Evolutionary conservation across 2,329 filamentous ascomycete genomes (phyloP).

Genomic region (Basipetospora sp.): DNA sequence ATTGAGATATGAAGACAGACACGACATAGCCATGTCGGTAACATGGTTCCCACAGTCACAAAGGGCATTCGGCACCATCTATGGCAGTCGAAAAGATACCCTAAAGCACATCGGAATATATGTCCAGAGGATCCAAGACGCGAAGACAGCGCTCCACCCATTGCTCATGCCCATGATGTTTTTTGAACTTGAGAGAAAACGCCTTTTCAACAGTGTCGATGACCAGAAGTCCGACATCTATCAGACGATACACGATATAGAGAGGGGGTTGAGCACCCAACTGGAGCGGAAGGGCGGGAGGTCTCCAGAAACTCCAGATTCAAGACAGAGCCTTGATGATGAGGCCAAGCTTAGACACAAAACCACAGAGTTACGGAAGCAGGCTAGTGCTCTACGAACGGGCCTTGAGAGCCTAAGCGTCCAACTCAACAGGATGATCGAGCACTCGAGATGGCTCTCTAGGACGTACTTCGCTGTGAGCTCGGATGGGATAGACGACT

Average conservation of each 20-base stretch:
- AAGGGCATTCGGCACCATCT: background rate
- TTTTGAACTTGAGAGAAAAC: slow-evolving; percentile 10
- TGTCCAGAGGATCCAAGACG: background rate
- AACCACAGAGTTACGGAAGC: slow-evolving; percentile 10
- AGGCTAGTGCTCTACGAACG: slow-evolving; percentile 10
- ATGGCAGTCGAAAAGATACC: background rate
- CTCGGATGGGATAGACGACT: background rate
- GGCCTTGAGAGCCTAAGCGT: slow-evolving; percentile 10
- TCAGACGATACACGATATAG: background rate
- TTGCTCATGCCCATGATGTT: slow-evolving; percentile 10
- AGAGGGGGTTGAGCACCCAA: background rate
- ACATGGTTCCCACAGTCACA: background rate
- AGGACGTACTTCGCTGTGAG: background rate
- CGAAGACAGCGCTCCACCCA: slow-evolving; percentile 5
- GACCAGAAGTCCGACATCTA: background rate
- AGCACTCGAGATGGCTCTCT: slow-evolving; percentile 7
- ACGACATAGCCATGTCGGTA: slow-evolving; percentile 4
- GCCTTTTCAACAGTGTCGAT: slow-evolving; percentile 7
- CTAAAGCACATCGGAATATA: background rate
- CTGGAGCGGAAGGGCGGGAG: background rate
- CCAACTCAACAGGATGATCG: slow-evolving; percentile 12
- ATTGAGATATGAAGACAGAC: background rate
- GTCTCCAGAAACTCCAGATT: too few species aligned
- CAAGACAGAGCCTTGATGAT: background rate
- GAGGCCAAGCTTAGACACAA: background rate